These are phyloP conservation scores for Botrytis fabae DNA, from an alignment of 2,329 filamentous ascomycete genomes.

Conservation along the genomic window DNA sequence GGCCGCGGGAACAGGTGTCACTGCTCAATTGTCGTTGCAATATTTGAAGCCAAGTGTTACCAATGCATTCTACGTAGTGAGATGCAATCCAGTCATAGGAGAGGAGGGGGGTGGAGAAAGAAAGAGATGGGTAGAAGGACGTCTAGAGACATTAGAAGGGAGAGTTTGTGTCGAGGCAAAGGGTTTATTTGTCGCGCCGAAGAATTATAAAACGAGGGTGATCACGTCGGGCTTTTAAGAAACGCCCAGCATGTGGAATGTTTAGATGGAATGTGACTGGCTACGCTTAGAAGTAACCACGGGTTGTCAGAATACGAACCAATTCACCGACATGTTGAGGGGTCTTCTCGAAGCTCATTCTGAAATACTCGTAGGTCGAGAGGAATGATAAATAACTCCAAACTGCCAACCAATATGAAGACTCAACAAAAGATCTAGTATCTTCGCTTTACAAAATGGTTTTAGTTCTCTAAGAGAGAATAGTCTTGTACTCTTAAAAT, in stretches of 20 bases:
- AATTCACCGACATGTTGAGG: not conserved
- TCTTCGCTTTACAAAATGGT: not conserved
- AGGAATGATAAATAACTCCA: not conserved
- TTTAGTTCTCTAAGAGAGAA: not conserved
- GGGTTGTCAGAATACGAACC: not conserved
- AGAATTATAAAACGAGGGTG: slow-evolving; percentile 38
- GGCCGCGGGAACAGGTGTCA: slow-evolving; percentile 52
- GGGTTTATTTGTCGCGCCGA: slow-evolving; percentile 60
- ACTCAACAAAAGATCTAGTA: not conserved
- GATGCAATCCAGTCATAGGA: slow-evolving; percentile 47
- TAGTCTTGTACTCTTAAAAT: not conserved
- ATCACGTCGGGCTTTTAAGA: slow-evolving; percentile 27
- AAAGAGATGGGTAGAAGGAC: slow-evolving; percentile 51
- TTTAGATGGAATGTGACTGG: slow-evolving; percentile 6
- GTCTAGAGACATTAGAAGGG: slow-evolving; percentile 57
- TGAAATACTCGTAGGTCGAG: not conserved
- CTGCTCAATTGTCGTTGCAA: slow-evolving; percentile 58
- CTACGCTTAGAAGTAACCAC: not conserved
- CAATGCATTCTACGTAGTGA: slow-evolving; percentile 64
- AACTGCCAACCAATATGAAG: not conserved
- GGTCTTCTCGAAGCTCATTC: not conserved
- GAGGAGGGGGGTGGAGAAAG: slow-evolving; percentile 30
- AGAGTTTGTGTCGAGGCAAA: slow-evolving; percentile 58
- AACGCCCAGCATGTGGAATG: not conserved
- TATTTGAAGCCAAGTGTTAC: slow-evolving; percentile 63